Evolutionary conservation across 164 flowering plant genomes (phyloP).

Genomic region (Magnolia sinica): DNA sequence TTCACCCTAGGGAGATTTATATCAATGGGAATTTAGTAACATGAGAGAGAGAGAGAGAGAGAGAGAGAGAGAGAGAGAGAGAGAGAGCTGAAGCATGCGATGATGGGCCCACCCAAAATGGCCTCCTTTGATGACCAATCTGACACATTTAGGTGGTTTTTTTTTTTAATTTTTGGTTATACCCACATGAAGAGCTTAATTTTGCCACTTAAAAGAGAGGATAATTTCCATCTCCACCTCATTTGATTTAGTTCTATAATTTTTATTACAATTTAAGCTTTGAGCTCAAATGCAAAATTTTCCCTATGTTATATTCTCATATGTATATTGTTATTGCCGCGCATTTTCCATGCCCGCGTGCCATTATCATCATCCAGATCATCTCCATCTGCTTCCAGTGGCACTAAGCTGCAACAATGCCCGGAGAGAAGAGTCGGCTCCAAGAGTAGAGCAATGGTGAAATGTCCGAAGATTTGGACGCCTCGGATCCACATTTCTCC

Average conservation of each 20-base stretch:
- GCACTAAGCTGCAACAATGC: constrained; percentile 48
- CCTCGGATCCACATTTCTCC: constrained; percentile 59
- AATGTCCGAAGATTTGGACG: constrained; percentile 40
- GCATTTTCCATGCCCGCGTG: not conserved
- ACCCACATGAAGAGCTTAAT: too few relatives aligned
- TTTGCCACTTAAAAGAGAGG: too few relatives aligned
- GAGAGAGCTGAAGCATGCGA: too few relatives aligned
- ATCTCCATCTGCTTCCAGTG: not conserved
- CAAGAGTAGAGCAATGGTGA: constrained; percentile 28
- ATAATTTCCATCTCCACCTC: not conserved
- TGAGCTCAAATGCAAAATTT: not conserved
- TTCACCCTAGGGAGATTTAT: too few relatives aligned
- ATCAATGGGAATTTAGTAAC: too few relatives aligned
- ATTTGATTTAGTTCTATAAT: not conserved
- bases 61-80: not conserved
- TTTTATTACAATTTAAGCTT: not conserved
- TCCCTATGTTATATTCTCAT: not conserved
- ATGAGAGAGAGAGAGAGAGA: not conserved
- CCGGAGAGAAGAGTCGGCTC: constrained; percentile 48
- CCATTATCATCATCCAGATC: not conserved
- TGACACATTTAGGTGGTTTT: too few relatives aligned
- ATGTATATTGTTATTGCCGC: not conserved
- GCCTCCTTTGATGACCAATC: too few relatives aligned
- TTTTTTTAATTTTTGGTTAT: too few relatives aligned
- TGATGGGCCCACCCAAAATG: too few relatives aligned